These are phyloP conservation scores for Claviceps purpurea DNA, from an alignment of 2,329 filamentous ascomycete genomes.

Conservation along the genomic window DNA sequence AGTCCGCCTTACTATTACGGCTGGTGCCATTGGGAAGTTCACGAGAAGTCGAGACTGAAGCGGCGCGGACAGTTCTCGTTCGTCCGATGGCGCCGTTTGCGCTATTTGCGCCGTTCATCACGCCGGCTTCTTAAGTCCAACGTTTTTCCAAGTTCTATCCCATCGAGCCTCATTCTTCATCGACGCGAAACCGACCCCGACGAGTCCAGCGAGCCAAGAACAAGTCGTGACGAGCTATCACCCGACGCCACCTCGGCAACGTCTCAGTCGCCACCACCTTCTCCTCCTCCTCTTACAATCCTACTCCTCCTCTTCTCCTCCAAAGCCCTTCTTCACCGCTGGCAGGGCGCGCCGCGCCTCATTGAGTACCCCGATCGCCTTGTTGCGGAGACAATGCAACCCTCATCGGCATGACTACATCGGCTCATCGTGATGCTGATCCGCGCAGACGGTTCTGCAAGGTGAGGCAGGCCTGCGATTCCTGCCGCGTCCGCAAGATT, in stretches of 20 bases:
- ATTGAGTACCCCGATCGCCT: background rate
- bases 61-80: constrained; percentile 2
- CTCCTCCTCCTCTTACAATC: background rate
- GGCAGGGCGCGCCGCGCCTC: too few relatives aligned
- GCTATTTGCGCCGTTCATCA: background rate
- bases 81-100: background rate
- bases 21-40: background rate
- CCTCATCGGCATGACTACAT: constrained; percentile 1
- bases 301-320: background rate
- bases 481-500: constrained; percentile 16
- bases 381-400: constrained; percentile 2
- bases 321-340: background rate
- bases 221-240: background rate
- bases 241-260: background rate
- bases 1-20: background rate
- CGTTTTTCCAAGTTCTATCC: background rate
- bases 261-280: background rate
- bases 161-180: background rate
- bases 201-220: background rate
- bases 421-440: background rate
- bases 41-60: background rate
- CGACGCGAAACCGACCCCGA: background rate
- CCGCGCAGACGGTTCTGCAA: constrained; percentile 7
- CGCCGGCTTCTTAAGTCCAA: background rate
- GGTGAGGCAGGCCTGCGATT: constrained; percentile 18